Evolutionary conservation across 805 yeast species (phyloP), one percentile per base, ranked within the genome.

Genomic region (Starmerella floricola): DNA sequence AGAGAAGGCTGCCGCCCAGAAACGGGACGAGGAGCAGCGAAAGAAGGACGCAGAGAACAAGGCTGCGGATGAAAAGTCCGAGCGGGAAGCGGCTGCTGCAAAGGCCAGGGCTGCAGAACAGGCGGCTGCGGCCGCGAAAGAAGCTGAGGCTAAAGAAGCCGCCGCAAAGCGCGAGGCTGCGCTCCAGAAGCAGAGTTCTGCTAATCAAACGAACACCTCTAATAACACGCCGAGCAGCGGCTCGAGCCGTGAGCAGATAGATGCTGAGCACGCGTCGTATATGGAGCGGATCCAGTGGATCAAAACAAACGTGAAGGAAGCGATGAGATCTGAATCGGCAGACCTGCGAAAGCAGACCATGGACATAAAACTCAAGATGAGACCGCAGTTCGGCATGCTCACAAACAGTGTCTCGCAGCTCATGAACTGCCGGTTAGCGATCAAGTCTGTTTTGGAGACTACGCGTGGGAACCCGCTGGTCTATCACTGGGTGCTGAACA

Each of bases 311-410:
- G 67, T 87, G 12, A 76, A 76, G 3, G 68, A 64, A 11, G 73
- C 73, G 8, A 68, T 85, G 26, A 63, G 68, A n/a, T n/a, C n/a
- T n/a, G n/a, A n/a, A n/a, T n/a, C n/a, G n/a, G n/a, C n/a, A n/a
- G n/a, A n/a, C n/a, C n/a, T n/a, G n/a, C n/a, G n/a, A 52, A 73
- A 71, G 36, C 56, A 60, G n/a, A 68, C 77, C 28, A 68, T 71
- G 16, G 68, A 70, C n/a, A 69, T 76, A 42, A 79, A 79, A 55
- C 67, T 95, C 38, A 76, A 78, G 53, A 74, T 91, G 51, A 84
- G 84, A 55, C 91, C 95, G 5, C 81, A 79, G 56, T 76, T 91
- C 51, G 97, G 98, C 11, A 97, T 91, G 62, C 66, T 91, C 46
- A 85, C 95, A 1, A 78, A 76, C 55, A 76, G 86, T 40, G 61